These are phyloP conservation scores for Candida glaebosa DNA, from an alignment of 805 yeast genomes.

Conservation along the genomic window DNA sequence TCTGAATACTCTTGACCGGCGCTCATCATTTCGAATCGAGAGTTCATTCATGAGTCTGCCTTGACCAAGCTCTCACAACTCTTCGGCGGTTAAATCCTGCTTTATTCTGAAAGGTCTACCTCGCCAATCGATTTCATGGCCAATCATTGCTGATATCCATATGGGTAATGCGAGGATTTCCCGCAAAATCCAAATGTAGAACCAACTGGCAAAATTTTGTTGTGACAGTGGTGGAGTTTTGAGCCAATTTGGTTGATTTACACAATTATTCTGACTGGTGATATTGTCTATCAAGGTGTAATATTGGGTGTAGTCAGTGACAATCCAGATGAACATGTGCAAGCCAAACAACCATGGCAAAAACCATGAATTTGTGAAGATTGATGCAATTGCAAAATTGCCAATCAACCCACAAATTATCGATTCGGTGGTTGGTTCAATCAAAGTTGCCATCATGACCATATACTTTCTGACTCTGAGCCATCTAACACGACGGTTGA, in stretches of 20 bases:
- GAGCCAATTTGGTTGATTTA: slow-evolving; percentile 25
- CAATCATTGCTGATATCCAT: slow-evolving; percentile 78
- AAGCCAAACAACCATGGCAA: slow-evolving; percentile 36
- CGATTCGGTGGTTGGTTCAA: slow-evolving; percentile 86
- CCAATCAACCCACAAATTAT: slow-evolving; percentile 67
- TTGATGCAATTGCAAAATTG: slow-evolving; percentile 49
- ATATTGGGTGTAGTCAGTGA: slow-evolving; percentile 61
- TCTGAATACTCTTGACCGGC: no score
- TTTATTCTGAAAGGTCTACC: slow-evolving; percentile 71
- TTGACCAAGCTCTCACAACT: no score
- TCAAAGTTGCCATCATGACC: slow-evolving; percentile 79
- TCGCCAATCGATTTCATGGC: slow-evolving; percentile 76
- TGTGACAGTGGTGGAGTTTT: slow-evolving; percentile 9
- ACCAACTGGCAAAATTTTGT: slow-evolving; percentile 21
- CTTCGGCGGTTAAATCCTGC: slow-evolving; percentile 76
- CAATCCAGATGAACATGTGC: slow-evolving; percentile 63
- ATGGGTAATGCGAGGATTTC: slow-evolving; percentile 78
- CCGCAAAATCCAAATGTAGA: slow-evolving; percentile 56
- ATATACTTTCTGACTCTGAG: slow-evolving; percentile 79
- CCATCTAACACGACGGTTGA: slow-evolving; percentile 76
- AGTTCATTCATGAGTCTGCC: no score
- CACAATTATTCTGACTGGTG: slow-evolving; percentile 6
- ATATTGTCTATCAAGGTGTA: slow-evolving; percentile 35
- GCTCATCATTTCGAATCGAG: no score
- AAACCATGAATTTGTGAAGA: slow-evolving; percentile 36